Percentiles rank a stretch among this genome's conserved stretches.
Evolutionary conservation across 257 asterid genomes (phyloP).

Genomic region (Lantana camara): DNA sequence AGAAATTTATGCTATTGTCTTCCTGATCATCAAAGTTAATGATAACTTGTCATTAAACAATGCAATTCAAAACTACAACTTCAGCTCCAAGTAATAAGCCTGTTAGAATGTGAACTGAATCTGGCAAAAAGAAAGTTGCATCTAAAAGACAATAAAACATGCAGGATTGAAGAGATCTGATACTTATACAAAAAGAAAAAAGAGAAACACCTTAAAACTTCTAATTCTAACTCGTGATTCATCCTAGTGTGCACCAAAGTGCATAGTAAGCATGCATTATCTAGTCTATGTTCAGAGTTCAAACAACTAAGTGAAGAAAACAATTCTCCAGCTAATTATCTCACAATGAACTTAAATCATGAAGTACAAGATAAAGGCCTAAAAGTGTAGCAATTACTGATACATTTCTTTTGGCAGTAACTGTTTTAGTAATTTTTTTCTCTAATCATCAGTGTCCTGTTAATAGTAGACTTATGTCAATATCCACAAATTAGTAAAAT

Average conservation of each 20-base stretch:
- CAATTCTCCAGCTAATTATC: background rate
- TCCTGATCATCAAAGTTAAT: constrained; percentile 2
- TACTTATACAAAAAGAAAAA: background rate
- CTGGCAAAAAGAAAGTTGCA: constrained; percentile 11
- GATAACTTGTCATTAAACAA: constrained; percentile 1
- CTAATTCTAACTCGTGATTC: constrained; percentile 12
- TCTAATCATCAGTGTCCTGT: background rate
- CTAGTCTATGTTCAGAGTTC: constrained; percentile 14
- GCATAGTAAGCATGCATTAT: background rate
- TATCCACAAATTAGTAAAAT: constrained; percentile 1
- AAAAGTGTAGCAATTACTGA: constrained; percentile 1
- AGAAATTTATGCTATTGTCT: constrained; percentile 11
- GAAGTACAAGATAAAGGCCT: background rate
- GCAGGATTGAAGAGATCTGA: constrained; percentile 11
- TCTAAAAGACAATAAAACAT: constrained; percentile 10
- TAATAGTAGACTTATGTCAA: background rate
- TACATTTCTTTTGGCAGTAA: background rate
- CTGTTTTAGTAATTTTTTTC: background rate
- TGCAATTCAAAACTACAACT: background rate
- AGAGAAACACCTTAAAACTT: background rate
- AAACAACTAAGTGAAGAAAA: constrained; percentile 11
- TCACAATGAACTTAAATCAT: background rate
- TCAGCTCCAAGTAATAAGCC: constrained; percentile 9
- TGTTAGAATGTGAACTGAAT: background rate
- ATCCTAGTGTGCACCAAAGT: background rate